These are phyloP conservation scores for Nicotiana undulata DNA, from an alignment of 257 asterid species.

Conservation along the genomic window DNA sequence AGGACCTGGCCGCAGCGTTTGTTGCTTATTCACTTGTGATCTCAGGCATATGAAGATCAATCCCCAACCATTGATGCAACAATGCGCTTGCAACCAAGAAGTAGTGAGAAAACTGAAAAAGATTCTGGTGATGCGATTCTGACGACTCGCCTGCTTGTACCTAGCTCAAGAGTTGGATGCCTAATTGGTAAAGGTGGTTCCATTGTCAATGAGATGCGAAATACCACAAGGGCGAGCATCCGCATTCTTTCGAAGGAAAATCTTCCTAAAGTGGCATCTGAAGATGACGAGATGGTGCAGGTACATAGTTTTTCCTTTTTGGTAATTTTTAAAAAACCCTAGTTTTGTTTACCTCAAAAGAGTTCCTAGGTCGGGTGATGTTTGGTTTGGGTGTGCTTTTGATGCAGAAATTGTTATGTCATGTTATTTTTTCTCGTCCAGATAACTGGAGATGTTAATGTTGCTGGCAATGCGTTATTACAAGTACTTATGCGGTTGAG, in stretches of 20 bases:
- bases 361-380: background rate
- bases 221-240: slow-evolving; percentile 62
- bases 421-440: slow-evolving; percentile 12
- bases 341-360: background rate
- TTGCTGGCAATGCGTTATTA: slow-evolving; percentile 56
- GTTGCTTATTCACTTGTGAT: slow-evolving; percentile 15
- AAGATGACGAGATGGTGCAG: slow-evolving; percentile 88
- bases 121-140: slow-evolving; percentile 49
- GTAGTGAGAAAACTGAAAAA: slow-evolving; percentile 62
- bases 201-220: slow-evolving; percentile 72
- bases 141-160: slow-evolving; percentile 66
- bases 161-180: slow-evolving; percentile 74
- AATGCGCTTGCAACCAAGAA: slow-evolving; percentile 72
- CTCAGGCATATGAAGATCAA: slow-evolving; percentile 61
- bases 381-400: background rate
- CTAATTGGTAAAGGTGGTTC: slow-evolving; percentile 90
- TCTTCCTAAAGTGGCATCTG: slow-evolving; percentile 78
- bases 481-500: slow-evolving; percentile 71
- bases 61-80: slow-evolving; percentile 75
- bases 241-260: slow-evolving; percentile 64
- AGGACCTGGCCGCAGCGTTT: background rate
- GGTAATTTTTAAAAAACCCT: background rate
- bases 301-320: slow-evolving; percentile 28
- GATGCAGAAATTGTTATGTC: background rate
- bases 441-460: slow-evolving; percentile 71